phyloP scores from a whole-genome alignment of 768 basidiomycete species.

The Podaxis sp. region DNA sequence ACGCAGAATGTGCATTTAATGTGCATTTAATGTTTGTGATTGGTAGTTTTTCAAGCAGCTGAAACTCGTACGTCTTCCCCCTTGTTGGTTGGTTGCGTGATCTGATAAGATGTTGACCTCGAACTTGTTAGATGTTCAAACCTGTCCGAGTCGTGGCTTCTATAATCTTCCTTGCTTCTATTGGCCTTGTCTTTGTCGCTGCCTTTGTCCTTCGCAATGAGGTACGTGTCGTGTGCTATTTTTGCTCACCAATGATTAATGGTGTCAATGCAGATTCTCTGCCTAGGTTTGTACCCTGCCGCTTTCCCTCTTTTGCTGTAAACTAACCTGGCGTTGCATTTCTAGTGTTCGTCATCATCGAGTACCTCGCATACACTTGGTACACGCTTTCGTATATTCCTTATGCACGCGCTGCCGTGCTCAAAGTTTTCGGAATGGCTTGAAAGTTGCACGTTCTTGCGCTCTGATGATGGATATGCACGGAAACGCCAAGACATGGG shows the following conservation, averaged over 20 bases:
- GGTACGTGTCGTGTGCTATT: slow-evolving; percentile 37
- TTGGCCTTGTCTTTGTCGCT: slow-evolving; percentile 80
- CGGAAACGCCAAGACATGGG: neutral
- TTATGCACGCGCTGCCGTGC: slow-evolving; percentile 76
- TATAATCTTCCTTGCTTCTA: slow-evolving; percentile 72
- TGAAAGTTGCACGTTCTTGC: slow-evolving; percentile 16
- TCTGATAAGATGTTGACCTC: neutral
- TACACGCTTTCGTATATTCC: slow-evolving; percentile 88
- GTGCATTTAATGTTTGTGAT: slow-evolving; percentile 4
- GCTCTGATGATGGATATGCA: neutral
- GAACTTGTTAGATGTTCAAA: slow-evolving; percentile 79
- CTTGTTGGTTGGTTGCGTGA: neutral
- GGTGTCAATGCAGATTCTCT: slow-evolving; percentile 48
- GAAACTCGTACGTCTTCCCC: slow-evolving; percentile 54
- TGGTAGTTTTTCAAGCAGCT: slow-evolving; percentile 76
- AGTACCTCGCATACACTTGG: slow-evolving; percentile 92
- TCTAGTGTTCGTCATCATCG: slow-evolving; percentile 85
- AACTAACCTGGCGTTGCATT: slow-evolving; percentile 8
- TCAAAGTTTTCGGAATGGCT: slow-evolving; percentile 57
- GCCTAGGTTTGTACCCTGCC: slow-evolving; percentile 51
- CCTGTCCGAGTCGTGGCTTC: slow-evolving; percentile 84
- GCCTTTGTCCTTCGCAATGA: slow-evolving; percentile 77
- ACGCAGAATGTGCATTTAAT: neutral
- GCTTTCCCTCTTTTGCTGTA: neutral
- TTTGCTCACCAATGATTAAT: slow-evolving; percentile 1